phyloP scores from a whole-genome alignment of 352 stramenopile species.

The Phytophthora agathidicida region DNA sequence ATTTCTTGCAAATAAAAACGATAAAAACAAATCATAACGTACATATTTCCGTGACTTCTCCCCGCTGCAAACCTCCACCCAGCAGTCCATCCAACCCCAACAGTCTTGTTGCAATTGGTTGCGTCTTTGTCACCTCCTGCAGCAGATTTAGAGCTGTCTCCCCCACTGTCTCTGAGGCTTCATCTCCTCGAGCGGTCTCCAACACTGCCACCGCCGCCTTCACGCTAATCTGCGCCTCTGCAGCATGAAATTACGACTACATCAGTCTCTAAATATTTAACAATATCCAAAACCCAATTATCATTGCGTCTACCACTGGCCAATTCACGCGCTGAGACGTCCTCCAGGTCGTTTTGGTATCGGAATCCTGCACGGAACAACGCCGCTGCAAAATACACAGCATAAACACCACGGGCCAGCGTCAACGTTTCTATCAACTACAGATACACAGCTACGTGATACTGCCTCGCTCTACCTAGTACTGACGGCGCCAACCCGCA shows the following conservation, averaged over 20 bases:
- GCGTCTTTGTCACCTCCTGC: constrained; percentile 36
- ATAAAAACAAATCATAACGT: not conserved
- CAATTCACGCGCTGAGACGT: constrained; percentile 60
- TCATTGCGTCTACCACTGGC: constrained; percentile 42
- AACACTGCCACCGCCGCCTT: constrained; percentile 42
- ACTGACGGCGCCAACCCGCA: constrained; percentile 67
- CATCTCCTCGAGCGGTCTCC: constrained; percentile 18
- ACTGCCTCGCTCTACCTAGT: too few species aligned
- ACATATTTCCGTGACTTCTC: constrained; percentile 87
- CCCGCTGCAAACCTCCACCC: constrained; percentile 63
- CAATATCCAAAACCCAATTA: not conserved
- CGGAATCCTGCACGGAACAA: constrained; percentile 71
- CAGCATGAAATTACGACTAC: not conserved
- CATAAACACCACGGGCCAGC: not conserved
- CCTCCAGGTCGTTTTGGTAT: constrained; percentile 56
- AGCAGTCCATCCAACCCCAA: constrained; percentile 60
- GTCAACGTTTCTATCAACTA: not conserved
- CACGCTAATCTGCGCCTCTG: constrained; percentile 50
- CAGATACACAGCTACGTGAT: not conserved
- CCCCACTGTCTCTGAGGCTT: constrained; percentile 24
- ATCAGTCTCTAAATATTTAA: not conserved
- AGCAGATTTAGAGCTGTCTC: constrained; percentile 53
- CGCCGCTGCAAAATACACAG: constrained; percentile 32
- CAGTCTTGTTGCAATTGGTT: constrained; percentile 52
- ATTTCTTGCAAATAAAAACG: too few species aligned